Conservation (phyloP, 163 green algal species). For the Smithsoniella earleae region DNA sequence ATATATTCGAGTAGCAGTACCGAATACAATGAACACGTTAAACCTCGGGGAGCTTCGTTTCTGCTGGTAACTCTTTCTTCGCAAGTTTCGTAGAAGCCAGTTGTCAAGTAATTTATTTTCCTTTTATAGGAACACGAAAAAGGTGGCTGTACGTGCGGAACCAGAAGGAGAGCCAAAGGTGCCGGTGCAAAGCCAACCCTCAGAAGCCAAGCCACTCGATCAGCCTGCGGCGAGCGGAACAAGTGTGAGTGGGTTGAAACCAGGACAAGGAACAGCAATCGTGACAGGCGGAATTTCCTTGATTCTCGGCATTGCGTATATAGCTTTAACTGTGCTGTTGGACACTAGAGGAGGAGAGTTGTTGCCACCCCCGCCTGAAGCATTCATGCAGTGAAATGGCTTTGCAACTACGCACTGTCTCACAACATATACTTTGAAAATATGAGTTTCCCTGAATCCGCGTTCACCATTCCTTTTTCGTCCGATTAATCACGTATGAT, state of each 20-base stretch:
- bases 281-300: constrained; percentile 72
- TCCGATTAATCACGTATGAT: too few relatives aligned
- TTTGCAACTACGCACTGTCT: constrained; percentile 6
- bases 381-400: constrained; percentile 50
- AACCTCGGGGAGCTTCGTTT: too few relatives aligned
- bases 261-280: constrained; percentile 68
- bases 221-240: too few relatives aligned
- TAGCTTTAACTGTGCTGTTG: constrained; percentile 57
- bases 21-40: too few relatives aligned
- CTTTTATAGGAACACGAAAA: too few relatives aligned
- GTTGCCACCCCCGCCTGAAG: constrained; percentile 64
- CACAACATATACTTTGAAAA: too few relatives aligned
- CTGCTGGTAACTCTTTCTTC: too few relatives aligned
- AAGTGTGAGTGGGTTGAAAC: constrained; percentile 38
- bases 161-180: background rate
- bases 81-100: too few relatives aligned
- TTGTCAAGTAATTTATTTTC: too few relatives aligned
- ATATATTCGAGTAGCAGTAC: too few relatives aligned
- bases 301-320: constrained; percentile 66
- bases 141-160: background rate
- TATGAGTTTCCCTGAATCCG: too few relatives aligned
- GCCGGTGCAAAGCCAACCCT: background rate
- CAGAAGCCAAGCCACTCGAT: background rate
- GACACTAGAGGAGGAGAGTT: constrained; percentile 64
- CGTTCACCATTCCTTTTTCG: too few relatives aligned